A percentile compares a stretch with the other conserved stretches of the same genome.
These are phyloP conservation scores for Fusarium subtropicale DNA, from an alignment of 2,329 filamentous ascomycete species.

Conservation along the genomic window DNA sequence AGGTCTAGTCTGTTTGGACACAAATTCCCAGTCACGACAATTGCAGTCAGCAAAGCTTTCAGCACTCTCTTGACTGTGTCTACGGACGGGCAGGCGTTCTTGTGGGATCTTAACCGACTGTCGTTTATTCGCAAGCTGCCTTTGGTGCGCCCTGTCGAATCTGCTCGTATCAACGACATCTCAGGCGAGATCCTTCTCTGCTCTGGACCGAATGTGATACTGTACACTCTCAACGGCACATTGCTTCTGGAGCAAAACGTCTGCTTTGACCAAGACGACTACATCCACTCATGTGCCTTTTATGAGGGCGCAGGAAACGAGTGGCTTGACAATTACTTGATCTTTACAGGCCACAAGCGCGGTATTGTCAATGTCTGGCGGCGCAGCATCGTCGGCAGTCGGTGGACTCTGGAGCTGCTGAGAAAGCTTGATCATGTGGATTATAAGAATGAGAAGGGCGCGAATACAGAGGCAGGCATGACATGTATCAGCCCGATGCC, in stretches of 20 bases:
- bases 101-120: conserved; percentile 94
- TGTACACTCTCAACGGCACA: conserved; percentile 91
- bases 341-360: conserved; percentile 88
- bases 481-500: conserved; percentile 88
- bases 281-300: conserved; percentile 84
- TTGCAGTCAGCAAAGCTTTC: conserved; percentile 89
- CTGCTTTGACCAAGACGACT: conserved; percentile 77
- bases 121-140: conserved; percentile 85
- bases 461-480: conserved; percentile 74
- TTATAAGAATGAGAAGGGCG: conserved; percentile 67
- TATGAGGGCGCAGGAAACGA: conserved; percentile 93
- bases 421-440: conserved; percentile 86
- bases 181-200: conserved; percentile 91
- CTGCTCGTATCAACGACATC: conserved; percentile 87
- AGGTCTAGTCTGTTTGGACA: conserved; percentile 90
- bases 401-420: conserved; percentile 82
- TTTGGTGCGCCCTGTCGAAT: conserved; percentile 70
- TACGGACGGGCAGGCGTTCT: conserved; percentile 81
- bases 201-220: conserved; percentile 76
- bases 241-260: conserved; percentile 85
- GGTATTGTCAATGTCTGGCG: conserved; percentile 86
- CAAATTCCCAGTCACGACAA: conserved; percentile 81
- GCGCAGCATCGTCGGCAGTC: conserved; percentile 66
- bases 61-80: conserved; percentile 88
- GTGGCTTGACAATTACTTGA: conserved; percentile 86